Evolutionary conservation across 805 yeast species (phyloP).

Genomic region (Hanseniaspora clermontiae): DNA sequence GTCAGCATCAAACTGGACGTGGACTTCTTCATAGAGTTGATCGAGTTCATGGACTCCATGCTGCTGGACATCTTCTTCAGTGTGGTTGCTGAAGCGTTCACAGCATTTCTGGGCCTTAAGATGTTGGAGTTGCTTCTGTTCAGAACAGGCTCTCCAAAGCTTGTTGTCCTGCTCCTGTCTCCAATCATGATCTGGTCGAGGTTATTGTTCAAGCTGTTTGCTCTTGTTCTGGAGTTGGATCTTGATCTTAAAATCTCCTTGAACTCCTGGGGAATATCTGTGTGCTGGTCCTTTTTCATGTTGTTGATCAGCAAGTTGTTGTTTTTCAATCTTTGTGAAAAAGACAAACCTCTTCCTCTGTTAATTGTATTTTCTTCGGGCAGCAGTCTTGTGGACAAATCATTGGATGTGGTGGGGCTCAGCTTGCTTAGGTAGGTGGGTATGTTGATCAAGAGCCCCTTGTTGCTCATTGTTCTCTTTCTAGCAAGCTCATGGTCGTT

Average conservation of each 20-base stretch:
- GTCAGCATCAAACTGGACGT: not conserved
- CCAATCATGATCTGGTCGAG: not conserved
- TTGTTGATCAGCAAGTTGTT: constrained; percentile 5
- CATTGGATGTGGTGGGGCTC: constrained; percentile 7
- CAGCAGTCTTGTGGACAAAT: not conserved
- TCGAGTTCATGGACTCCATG: constrained; percentile 2
- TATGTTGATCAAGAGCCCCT: constrained; percentile 9
- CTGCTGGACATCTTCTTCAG: constrained; percentile 6
- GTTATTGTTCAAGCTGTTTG: not conserved
- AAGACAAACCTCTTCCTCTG: not conserved
- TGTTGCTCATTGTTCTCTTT: constrained; percentile 3
- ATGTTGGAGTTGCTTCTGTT: not conserved
- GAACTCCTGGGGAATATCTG: constrained; percentile 11
- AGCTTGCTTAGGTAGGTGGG: constrained; percentile 7
- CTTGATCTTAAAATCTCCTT: constrained; percentile 5
- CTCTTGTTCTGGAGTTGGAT: constrained; percentile 11
- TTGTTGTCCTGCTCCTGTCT: not conserved
- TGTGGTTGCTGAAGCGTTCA: not conserved
- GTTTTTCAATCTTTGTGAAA: constrained; percentile 3
- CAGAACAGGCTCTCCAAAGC: not conserved
- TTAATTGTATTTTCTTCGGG: not conserved
- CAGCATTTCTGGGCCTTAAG: not conserved
- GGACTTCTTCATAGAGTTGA: constrained; percentile 2
- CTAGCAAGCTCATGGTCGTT: not conserved
- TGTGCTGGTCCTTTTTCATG: not conserved